A percentile compares a stretch with the other conserved stretches of the same genome.
These are phyloP conservation scores for Ceratonia siliqua DNA, from an alignment of 306 rosid genomes.

Conservation along the genomic window DNA sequence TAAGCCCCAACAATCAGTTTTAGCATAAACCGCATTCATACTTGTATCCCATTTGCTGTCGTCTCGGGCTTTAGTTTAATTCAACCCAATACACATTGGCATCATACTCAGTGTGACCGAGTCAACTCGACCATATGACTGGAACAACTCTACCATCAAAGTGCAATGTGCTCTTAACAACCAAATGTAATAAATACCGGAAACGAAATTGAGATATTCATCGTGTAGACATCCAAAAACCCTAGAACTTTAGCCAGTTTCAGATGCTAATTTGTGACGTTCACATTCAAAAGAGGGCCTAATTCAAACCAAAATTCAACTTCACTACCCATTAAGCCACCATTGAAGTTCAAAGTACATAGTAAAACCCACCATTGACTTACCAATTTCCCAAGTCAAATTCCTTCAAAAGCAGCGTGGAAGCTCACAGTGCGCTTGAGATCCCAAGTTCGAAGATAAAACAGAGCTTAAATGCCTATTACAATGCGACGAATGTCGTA, in stretches of 20 bases:
- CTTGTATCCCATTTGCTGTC: slow-evolving; percentile 5
- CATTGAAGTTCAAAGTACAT: slow-evolving; percentile 28
- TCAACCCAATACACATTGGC: slow-evolving; percentile 31
- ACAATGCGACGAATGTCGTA: slow-evolving; percentile 47
- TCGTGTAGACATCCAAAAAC: slow-evolving; percentile 31
- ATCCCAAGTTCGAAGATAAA: slow-evolving; percentile 43
- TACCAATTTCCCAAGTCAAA: slow-evolving; percentile 46
- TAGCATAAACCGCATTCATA: slow-evolving; percentile 16
- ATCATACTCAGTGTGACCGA: slow-evolving; percentile 36
- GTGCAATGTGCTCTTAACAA: slow-evolving; percentile 26
- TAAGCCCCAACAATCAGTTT: slow-evolving; percentile 33
- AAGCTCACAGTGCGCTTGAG: slow-evolving; percentile 31
- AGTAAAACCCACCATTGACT: slow-evolving; percentile 27
- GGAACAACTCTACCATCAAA: slow-evolving; percentile 43
- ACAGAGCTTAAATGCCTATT: slow-evolving; percentile 33
- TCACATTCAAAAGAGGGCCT: background rate
- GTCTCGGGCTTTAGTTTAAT: slow-evolving; percentile 23
- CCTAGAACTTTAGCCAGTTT: slow-evolving; percentile 43
- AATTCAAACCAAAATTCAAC: slow-evolving; percentile 36
- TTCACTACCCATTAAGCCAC: slow-evolving; percentile 34
- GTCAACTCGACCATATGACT: slow-evolving; percentile 45
- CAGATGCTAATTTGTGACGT: slow-evolving; percentile 26
- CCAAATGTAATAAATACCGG: slow-evolving; percentile 26
- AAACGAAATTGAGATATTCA: slow-evolving; percentile 36
- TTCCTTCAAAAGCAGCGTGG: slow-evolving; percentile 25